These are phyloP conservation scores for Bisporella sp. DNA, from an alignment of 2,329 filamentous ascomycete species.

Conservation along the genomic window DNA sequence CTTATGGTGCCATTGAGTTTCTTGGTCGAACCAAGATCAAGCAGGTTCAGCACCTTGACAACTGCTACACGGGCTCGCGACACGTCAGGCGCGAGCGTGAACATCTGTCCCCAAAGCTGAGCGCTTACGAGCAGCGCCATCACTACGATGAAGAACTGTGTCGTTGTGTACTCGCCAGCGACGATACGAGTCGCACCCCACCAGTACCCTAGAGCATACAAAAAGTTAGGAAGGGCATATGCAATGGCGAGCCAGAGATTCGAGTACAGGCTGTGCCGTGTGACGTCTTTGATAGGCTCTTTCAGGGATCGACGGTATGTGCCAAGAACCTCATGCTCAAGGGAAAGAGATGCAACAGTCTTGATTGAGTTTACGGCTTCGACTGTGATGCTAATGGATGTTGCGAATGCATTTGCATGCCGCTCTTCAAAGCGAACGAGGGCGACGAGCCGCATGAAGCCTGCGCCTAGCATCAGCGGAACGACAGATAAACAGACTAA, in stretches of 20 bases:
- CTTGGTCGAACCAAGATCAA: conserved; percentile 27
- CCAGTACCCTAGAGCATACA: conserved; percentile 74
- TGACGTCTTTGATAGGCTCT: conserved; percentile 46
- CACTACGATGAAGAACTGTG: conserved; percentile 70
- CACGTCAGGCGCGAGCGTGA: conserved; percentile 69
- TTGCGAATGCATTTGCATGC: conserved; percentile 57
- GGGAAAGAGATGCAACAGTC: conserved; percentile 50
- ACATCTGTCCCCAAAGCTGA: conserved; percentile 67
- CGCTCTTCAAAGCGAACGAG: conserved; percentile 55
- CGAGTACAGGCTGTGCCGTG: conserved; percentile 40
- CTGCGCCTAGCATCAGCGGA: conserved; percentile 60
- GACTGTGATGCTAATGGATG: conserved; percentile 56
- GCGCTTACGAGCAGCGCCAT: conserved; percentile 66
- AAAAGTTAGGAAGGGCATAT: conserved; percentile 46
- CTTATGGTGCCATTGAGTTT: background rate
- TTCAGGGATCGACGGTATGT: conserved; percentile 46
- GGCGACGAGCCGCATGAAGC: conserved; percentile 60
- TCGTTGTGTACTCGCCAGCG: conserved; percentile 53
- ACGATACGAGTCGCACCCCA: conserved; percentile 69
- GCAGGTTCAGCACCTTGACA: conserved; percentile 46
- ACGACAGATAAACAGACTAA: conserved; percentile 64
- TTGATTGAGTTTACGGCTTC: conserved; percentile 63
- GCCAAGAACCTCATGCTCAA: conserved; percentile 43
- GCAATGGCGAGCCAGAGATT: conserved; percentile 56
- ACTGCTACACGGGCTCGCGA: conserved; percentile 57